Percentiles rank a stretch among this genome's conserved stretches.
These are phyloP conservation scores for Paracoccidioides brasiliensis DNA, from an alignment of 2,329 filamentous ascomycete species.

Conservation along the genomic window DNA sequence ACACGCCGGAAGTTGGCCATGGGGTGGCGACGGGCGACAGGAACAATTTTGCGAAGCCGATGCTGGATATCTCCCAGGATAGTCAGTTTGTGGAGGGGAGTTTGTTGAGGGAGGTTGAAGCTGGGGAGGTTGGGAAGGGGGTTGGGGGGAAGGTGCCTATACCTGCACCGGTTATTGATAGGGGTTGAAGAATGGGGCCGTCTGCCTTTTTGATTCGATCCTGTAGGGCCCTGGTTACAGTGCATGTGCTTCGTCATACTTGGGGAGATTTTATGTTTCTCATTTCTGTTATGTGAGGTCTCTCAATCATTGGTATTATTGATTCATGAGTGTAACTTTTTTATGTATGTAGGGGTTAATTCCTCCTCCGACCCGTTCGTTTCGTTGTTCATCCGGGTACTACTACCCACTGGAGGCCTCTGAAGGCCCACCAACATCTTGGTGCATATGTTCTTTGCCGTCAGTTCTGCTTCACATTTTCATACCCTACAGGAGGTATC, in stretches of 20 bases:
- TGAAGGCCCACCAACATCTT: too few species aligned
- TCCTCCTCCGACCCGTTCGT: background rate
- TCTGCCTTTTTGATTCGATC: too few species aligned
- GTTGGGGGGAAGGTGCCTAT: background rate
- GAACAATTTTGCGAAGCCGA: conserved; percentile 24
- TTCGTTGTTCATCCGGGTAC: background rate
- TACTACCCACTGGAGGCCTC: background rate
- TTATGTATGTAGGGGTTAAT: background rate
- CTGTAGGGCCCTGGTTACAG: too few species aligned
- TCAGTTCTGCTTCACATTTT: too few species aligned
- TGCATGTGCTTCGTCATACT: too few species aligned
- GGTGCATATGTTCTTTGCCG: background rate
- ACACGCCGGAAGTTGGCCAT: conserved; percentile 17
- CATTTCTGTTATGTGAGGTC: background rate
- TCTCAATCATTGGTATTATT: background rate
- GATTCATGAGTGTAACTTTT: background rate
- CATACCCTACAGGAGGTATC: too few species aligned
- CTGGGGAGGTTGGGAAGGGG: conserved; percentile 6
- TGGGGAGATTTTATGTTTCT: background rate
- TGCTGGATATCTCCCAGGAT: conserved; percentile 30
- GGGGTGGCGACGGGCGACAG: conserved; percentile 30
- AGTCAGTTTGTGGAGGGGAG: conserved; percentile 35
- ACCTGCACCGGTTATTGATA: conserved; percentile 4
- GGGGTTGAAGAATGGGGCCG: background rate
- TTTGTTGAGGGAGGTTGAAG: conserved; percentile 27